A percentile compares a stretch with the other conserved stretches of the same genome.
phyloP scores from a whole-genome alignment of 2,329 filamentous ascomycete species.

The Aureobasidium sp. region DNA sequence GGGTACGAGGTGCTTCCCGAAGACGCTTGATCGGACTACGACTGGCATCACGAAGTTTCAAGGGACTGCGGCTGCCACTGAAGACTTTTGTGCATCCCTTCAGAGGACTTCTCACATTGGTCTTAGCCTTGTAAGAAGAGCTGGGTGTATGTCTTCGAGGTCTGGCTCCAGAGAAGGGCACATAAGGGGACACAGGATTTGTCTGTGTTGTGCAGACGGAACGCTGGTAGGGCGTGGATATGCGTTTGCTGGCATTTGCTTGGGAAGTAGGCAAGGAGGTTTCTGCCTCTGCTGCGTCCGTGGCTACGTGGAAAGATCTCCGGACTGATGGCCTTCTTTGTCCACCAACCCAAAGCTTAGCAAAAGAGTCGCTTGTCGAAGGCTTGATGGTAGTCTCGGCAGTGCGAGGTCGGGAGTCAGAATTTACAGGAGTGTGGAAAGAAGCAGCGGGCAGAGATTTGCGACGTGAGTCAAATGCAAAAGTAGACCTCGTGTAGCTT shows the following conservation, averaged over 20 bases:
- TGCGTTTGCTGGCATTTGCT: not conserved
- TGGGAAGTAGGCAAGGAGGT: not conserved
- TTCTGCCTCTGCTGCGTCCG: not conserved
- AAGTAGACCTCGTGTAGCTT: slow-evolving; percentile 28
- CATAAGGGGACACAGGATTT: slow-evolving; percentile 1
- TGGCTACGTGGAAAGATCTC: not conserved
- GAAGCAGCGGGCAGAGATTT: slow-evolving; percentile 27
- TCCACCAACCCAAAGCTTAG: slow-evolving; percentile 19
- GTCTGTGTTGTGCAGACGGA: not conserved
- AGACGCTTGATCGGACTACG: slow-evolving; percentile 25
- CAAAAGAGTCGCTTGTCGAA: slow-evolving; percentile 21
- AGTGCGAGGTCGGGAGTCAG: slow-evolving; percentile 23
- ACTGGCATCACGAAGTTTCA: slow-evolving; percentile 1
- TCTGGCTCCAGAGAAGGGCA: slow-evolving; percentile 5
- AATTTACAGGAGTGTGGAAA: slow-evolving; percentile 19
- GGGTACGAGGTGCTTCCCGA: slow-evolving; percentile 16
- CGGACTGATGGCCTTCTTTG: slow-evolving; percentile 16
- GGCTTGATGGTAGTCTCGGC: slow-evolving; percentile 27
- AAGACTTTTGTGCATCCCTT: not conserved
- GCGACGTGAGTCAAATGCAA: slow-evolving; percentile 27
- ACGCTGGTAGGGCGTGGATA: not conserved
- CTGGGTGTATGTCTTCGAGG: slow-evolving; percentile 17
- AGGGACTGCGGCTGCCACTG: not conserved
- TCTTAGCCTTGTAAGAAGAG: not conserved
- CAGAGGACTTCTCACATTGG: not conserved